These are phyloP conservation scores for Neopestalotiopsis clavispora DNA, from an alignment of 2,329 filamentous ascomycete species.

Conservation along the genomic window DNA sequence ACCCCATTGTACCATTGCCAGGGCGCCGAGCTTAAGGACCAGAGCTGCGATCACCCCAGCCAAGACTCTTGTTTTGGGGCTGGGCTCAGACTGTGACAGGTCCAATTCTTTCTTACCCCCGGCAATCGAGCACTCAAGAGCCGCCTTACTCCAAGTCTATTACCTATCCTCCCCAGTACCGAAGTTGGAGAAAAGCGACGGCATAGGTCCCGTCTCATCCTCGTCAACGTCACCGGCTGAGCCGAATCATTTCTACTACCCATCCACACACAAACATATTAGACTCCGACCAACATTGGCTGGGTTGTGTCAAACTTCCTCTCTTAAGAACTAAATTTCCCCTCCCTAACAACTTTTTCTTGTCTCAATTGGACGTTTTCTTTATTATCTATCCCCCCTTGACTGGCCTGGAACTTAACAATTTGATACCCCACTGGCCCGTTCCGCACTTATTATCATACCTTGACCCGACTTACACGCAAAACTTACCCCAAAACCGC, in stretches of 20 bases:
- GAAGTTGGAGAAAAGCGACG: conserved; percentile 15
- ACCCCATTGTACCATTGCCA: neutral
- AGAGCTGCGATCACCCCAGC: neutral
- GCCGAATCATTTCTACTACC: neutral
- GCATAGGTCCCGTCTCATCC: conserved; percentile 15
- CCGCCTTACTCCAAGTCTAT: neutral
- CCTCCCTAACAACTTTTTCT: neutral
- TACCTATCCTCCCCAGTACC: conserved; percentile 8
- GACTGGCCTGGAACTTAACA: neutral
- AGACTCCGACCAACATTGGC: conserved; percentile 1
- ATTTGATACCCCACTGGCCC: conserved; percentile 14
- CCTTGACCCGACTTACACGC: conserved; percentile 6
- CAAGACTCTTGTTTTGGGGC: neutral
- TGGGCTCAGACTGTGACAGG: conserved; percentile 2
- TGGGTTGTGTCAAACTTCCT: neutral
- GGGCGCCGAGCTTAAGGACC: conserved; percentile 18
- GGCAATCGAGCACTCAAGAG: neutral
- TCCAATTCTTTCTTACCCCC: conserved; percentile 6
- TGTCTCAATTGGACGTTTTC: neutral
- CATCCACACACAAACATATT: neutral
- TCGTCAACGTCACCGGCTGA: conserved; percentile 12
- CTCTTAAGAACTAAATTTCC: conserved; percentile 7
- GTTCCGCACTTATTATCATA: neutral
- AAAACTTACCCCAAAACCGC: neutral
- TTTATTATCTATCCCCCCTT: neutral